These are phyloP conservation scores for Stachybotrys elegans DNA, from an alignment of 2,329 filamentous ascomycete species.

Conservation along the genomic window DNA sequence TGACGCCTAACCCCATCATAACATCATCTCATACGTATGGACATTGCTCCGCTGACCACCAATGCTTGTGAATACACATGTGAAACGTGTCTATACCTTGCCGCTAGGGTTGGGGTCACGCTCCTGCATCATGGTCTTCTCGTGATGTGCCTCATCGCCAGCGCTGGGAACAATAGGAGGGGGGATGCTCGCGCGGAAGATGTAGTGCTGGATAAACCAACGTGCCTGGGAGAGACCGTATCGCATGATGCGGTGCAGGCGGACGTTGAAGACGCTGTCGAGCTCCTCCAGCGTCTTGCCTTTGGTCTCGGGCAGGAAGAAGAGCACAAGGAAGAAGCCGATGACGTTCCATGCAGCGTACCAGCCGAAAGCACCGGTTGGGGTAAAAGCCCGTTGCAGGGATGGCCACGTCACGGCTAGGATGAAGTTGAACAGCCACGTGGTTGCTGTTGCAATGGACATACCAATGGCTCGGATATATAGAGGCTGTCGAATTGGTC, in stretches of 20 bases:
- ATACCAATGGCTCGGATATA: slow-evolving; percentile 27
- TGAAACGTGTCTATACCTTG: slow-evolving; percentile 12
- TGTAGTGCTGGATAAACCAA: slow-evolving; percentile 16
- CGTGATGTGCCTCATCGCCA: slow-evolving; percentile 12
- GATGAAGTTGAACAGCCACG: slow-evolving; percentile 30
- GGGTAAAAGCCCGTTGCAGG: slow-evolving; percentile 18
- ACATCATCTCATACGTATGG: too few species aligned
- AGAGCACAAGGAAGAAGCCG: slow-evolving; percentile 40
- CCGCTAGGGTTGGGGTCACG: slow-evolving; percentile 10
- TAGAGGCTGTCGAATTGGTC: too few species aligned
- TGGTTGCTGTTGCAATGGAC: slow-evolving; percentile 25
- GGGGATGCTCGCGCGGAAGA: slow-evolving; percentile 10
- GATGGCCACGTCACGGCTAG: slow-evolving; percentile 22
- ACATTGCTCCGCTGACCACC: too few species aligned
- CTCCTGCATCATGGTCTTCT: slow-evolving; percentile 10
- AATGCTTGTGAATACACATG: not conserved
- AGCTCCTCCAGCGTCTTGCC: slow-evolving; percentile 43
- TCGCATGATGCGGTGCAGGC: slow-evolving; percentile 18
- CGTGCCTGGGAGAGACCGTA: slow-evolving; percentile 17
- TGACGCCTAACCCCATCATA: too few species aligned
- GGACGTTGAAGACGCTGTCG: slow-evolving; percentile 39
- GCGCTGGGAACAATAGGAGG: slow-evolving; percentile 13
- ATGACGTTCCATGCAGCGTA: slow-evolving; percentile 41
- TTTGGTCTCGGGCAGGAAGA: slow-evolving; percentile 44
- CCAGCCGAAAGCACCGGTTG: slow-evolving; percentile 29